Base-by-base conservation (phyloP, 352 stramenopile species). In the Globisporangium takayamanum region DNA sequence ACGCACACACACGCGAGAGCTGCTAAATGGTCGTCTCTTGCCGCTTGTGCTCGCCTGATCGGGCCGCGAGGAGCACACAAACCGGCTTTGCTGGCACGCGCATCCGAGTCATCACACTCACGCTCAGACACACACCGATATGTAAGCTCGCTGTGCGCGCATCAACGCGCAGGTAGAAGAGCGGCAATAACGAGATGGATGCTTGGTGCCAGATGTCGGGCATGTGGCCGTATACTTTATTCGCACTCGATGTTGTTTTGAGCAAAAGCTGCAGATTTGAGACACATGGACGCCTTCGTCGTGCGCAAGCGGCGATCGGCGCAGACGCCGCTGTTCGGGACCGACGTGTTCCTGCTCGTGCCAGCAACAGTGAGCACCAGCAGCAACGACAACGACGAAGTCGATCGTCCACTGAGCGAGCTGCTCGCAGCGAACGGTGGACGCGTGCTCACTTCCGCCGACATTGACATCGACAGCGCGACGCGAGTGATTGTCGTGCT, bases 261-360 rank as follows among this genome's bases (percentile, higher is more conserved):
- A 18, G 16, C 30, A 55, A 45, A 36, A 28, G 18, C n/a, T 49
- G 36, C 20, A 48, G 5, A n/a, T 57, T 37, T 11, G 37, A 26
- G 44, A 10, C 22, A 42, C 44, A 89, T 89, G 80, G 78, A 89
- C 60, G 78, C 76, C 11, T 89, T 87, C 60, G 48, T 88, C 2
- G 64, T 72, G 56, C 78, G 73, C 20, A 67, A 53, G 41, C 57
- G 57, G 14, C 63, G 66, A 12, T 39, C 52, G 15, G 46, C 53
- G 14, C 46, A 50, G 36, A 41, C 45, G 25, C 67, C 57, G 53
- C 68, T 88, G 49, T 85, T 86, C 53, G 58, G 52, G 37, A 45
- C 51, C 53, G 68, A 82, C 39, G 57, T 69, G 39, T 69, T 68
- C 55, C 46, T 75, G 59, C 57, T 80, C 22, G 26, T 62, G 39